Percentiles rank a stretch among this genome's conserved stretches.
Evolutionary conservation across 441 rosid species (phyloP).

Genomic region (Adansonia grandidieri): DNA sequence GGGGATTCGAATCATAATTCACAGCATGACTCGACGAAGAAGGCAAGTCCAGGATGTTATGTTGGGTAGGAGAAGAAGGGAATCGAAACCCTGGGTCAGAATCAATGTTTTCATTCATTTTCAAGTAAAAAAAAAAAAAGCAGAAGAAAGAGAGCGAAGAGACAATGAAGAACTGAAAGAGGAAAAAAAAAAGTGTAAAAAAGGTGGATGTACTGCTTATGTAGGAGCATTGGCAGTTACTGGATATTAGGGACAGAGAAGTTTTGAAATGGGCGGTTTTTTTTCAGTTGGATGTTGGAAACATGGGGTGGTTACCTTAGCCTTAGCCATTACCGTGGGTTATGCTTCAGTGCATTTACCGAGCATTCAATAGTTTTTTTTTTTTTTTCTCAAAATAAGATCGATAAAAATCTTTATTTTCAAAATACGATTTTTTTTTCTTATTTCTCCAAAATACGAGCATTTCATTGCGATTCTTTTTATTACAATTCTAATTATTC

Average conservation of each 20-base stretch:
- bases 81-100: slow-evolving; percentile 45
- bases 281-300: slow-evolving; percentile 33
- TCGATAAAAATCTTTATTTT: neutral
- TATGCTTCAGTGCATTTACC: slow-evolving; percentile 18
- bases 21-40: slow-evolving; percentile 30
- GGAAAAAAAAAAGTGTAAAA: slow-evolving; percentile 32
- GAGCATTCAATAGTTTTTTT: neutral
- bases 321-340: slow-evolving; percentile 10
- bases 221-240: slow-evolving; percentile 43
- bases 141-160: neutral
- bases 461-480: too few relatives aligned
- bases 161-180: neutral
- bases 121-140: neutral
- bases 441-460: too few relatives aligned
- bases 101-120: slow-evolving; percentile 39
- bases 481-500: too few relatives aligned
- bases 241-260: slow-evolving; percentile 16
- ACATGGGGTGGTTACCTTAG: slow-evolving; percentile 30
- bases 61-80: slow-evolving; percentile 35
- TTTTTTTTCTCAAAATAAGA: neutral
- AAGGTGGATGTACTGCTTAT: slow-evolving; percentile 36
- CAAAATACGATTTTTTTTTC: too few relatives aligned
- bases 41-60: slow-evolving; percentile 15
- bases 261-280: slow-evolving; percentile 40
- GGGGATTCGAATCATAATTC: slow-evolving; percentile 41